Evolutionary conservation across 106 monocot species (phyloP).

Genomic region (Dendrobium catenatum): DNA sequence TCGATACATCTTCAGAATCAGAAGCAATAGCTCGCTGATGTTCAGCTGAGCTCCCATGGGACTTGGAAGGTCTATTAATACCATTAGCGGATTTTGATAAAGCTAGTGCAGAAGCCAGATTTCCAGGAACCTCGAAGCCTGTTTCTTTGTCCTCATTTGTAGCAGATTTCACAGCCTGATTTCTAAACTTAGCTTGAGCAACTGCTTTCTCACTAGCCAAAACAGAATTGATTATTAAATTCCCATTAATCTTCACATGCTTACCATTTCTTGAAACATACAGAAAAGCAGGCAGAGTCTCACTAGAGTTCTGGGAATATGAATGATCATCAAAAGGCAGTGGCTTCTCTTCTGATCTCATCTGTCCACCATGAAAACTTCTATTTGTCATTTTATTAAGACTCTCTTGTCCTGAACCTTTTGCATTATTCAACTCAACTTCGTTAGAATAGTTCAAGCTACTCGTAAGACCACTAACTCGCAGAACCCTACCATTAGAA

Average conservation of each 20-base stretch:
- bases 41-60: constrained; percentile 28
- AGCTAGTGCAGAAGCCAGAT: constrained; percentile 36
- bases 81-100: constrained; percentile 28
- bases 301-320: constrained; percentile 35
- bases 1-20: constrained; percentile 26
- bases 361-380: constrained; percentile 9
- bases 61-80: constrained; percentile 23
- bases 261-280: constrained; percentile 91
- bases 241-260: constrained; percentile 91
- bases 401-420: constrained; percentile 7
- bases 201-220: constrained; percentile 76
- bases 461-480: constrained; percentile 19
- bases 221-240: constrained; percentile 90
- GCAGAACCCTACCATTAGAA: constrained; percentile 29
- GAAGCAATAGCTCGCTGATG: constrained; percentile 29
- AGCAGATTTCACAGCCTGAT: constrained; percentile 6
- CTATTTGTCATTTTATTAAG: constrained; percentile 14
- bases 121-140: constrained; percentile 47
- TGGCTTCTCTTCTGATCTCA: neutral
- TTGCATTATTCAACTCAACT: neutral
- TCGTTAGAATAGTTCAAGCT: constrained; percentile 19
- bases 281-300: constrained; percentile 64
- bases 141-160: constrained; percentile 39
- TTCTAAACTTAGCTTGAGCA: constrained; percentile 17
- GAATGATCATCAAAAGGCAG: constrained; percentile 10